Conservation (phyloP, 2,329 filamentous ascomycete genomes). For the Neoarthrinium moseri region DNA sequence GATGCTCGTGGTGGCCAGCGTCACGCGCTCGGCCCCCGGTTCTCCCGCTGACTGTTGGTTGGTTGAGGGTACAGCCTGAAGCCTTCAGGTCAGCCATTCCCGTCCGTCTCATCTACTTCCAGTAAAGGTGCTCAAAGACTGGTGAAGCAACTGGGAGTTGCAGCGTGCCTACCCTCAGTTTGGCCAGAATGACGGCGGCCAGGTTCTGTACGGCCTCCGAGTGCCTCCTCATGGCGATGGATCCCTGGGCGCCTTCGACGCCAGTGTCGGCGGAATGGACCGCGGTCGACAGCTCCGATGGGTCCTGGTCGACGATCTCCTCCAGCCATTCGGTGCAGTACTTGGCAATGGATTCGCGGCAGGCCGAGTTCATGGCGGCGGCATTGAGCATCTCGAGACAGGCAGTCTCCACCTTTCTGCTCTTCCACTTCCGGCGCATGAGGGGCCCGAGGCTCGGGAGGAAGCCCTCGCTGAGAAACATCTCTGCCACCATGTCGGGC, state of each 20-base stretch:
- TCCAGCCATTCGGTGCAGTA: constrained; percentile 87
- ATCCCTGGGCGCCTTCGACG: constrained; percentile 58
- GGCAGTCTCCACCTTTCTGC: constrained; percentile 79
- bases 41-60: constrained; percentile 33
- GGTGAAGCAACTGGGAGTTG: constrained; percentile 29
- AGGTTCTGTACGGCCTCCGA: constrained; percentile 61
- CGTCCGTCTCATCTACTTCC: constrained; percentile 21
- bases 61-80: constrained; percentile 54
- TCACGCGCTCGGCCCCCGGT: constrained; percentile 41
- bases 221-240: constrained; percentile 60
- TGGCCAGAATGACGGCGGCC: constrained; percentile 75
- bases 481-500: constrained; percentile 68
- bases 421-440: constrained; percentile 79
- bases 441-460: constrained; percentile 72
- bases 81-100: constrained; percentile 42
- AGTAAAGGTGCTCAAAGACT: constrained; percentile 20
- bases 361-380: constrained; percentile 81
- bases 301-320: constrained; percentile 74
- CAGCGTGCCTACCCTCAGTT: constrained; percentile 56
- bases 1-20: constrained; percentile 58
- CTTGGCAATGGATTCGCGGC: constrained; percentile 79
- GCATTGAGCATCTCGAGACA: constrained; percentile 88
- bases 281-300: constrained; percentile 50
- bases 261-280: constrained; percentile 51
- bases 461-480: constrained; percentile 90